These are phyloP conservation scores for Penicillium simplicissimum DNA, from an alignment of 495 filamentous ascomycete genomes.

Conservation along the genomic window DNA sequence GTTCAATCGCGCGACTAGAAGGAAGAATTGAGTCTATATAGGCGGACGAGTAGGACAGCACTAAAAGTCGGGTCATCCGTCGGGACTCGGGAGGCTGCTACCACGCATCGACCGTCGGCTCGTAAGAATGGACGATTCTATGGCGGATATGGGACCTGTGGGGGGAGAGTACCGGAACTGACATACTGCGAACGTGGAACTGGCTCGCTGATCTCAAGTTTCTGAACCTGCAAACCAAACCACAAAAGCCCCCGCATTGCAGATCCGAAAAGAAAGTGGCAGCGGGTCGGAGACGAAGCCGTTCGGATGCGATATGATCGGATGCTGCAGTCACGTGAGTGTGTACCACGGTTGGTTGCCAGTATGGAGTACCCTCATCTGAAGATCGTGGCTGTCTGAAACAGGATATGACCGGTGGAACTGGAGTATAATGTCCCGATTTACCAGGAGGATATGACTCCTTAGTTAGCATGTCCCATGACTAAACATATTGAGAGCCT, in stretches of 20 bases:
- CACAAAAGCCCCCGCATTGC: conserved; percentile 13
- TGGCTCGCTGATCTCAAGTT: not conserved
- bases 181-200: not conserved
- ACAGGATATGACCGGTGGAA: too few relatives aligned
- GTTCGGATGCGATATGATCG: conserved; percentile 31
- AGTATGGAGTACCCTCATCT: too few relatives aligned
- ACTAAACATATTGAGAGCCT: not conserved
- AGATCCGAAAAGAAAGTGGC: conserved; percentile 21
- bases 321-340: conserved; percentile 17
- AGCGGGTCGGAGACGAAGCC: not conserved
- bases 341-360: too few relatives aligned
- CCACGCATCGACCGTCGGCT: conserved; percentile 21
- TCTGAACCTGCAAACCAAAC: conserved; percentile 2
- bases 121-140: not conserved
- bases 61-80: conserved; percentile 1
- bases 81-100: conserved; percentile 21
- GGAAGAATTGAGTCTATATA: conserved; percentile 16
- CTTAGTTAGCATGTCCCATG: too few relatives aligned
- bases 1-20: not conserved
- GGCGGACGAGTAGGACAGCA: conserved; percentile 10
- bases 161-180: not conserved
- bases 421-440: too few relatives aligned
- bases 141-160: conserved; percentile 10
- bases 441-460: too few relatives aligned
- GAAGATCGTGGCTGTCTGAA: too few relatives aligned